Base-by-base conservation (phyloP, 352 stramenopile species). In the Globisporangium iwayamae region DNA sequence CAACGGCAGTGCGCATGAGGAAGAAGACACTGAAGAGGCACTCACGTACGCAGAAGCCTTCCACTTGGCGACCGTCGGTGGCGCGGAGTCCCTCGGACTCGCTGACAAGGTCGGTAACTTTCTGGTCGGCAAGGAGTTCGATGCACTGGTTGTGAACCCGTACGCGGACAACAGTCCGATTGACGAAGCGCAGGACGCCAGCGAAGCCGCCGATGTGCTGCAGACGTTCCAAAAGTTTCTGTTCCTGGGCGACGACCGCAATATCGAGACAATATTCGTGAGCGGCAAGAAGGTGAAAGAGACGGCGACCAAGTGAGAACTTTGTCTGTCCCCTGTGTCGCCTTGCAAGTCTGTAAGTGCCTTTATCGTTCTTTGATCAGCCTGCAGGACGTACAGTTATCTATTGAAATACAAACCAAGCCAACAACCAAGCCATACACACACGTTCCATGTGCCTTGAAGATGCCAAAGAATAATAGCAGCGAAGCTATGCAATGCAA, bases 161-260 rank as follows among this genome's bases (percentile, higher is more conserved):
- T 81, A 81, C 59, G 67, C 56, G 2, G 61, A 60, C 3, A 74
- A 87, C 62, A 77, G 81, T 39, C 76, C 83, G 18, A 93, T 97
- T 54, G 87, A 94, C 63, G 56, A 83, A 45, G 47, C 73, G 3
- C 57, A 74, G n/a, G 83, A 90, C 39, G 60, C 72, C 0, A 50
- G 60, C 9, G 78, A 93, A 36, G 66, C 69, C 18, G 65, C 64
- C 1, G 78, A 94, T 56, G 66, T 83, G 22, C 65, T 91, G 51
- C 77, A 85, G 48, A 75, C 70, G 25, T 97, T 98, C 66, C 86
- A 98, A 62, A 96, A 98, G 72, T 94, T 97, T 60, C 47, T 97
- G 11, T 96, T 94, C 58, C 66, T 96, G 1, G 91, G 90, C 32
- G 91, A 97, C 69, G 91, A 97, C 72, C 83, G 91, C 68, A 97